A percentile compares a stretch with the other conserved stretches of the same genome.
phyloP scores from a whole-genome alignment of 78 protist genomes.

The Protostelium mycophagum region DNA sequence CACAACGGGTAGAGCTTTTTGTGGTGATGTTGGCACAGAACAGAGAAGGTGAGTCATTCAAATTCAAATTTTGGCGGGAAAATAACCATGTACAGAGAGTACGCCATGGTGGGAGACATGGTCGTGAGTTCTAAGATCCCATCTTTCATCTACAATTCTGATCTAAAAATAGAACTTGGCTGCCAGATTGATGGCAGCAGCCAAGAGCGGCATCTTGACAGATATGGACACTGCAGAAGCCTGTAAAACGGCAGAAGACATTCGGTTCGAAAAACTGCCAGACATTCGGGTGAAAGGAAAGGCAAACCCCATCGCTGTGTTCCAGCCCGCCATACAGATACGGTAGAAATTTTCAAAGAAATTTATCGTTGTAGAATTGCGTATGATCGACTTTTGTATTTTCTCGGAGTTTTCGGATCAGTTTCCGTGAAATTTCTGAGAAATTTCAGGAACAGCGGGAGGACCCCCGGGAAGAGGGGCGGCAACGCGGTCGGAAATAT shows the following conservation, averaged over 20 bases:
- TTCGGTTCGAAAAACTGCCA: background rate
- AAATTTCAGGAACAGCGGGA: background rate
- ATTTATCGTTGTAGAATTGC: no score
- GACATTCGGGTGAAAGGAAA: slow-evolving; percentile 60
- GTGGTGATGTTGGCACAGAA: slow-evolving; percentile 72
- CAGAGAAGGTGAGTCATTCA: slow-evolving; percentile 20
- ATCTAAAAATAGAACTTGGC: slow-evolving; percentile 35
- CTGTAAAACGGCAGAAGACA: background rate
- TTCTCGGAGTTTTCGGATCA: no score
- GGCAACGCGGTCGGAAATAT: background rate
- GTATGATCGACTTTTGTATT: no score
- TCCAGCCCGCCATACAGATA: slow-evolving; percentile 32
- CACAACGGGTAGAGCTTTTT: slow-evolving; percentile 77
- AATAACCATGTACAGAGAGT: slow-evolving; percentile 42
- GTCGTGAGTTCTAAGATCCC: background rate
- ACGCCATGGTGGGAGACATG: slow-evolving; percentile 55
- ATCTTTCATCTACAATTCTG: background rate
- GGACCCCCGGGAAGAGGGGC: background rate
- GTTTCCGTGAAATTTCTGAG: no score
- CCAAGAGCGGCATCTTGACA: background rate
- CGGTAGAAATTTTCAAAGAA: no score
- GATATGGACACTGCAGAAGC: background rate
- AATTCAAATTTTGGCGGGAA: no score
- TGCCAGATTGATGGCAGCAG: slow-evolving; percentile 49
- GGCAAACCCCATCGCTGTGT: slow-evolving; percentile 11